phyloP scores from a whole-genome alignment of 371 early-diverging fungal species.

The Mortierella sp. region DNA sequence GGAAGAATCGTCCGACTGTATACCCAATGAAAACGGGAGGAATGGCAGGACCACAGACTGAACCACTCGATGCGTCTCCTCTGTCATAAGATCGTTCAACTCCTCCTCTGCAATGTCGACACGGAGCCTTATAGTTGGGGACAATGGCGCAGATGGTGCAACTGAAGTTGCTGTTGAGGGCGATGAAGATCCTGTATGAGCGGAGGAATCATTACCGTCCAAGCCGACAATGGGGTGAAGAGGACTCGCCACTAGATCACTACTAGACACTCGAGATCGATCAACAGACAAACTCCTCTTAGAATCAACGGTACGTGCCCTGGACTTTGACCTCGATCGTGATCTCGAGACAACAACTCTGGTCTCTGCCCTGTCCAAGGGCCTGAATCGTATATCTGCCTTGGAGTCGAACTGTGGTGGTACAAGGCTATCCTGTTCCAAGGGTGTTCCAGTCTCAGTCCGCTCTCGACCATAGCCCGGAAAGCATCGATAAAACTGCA shows the following conservation, averaged over 20 bases:
- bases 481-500: slow-evolving; percentile 50
- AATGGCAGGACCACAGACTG: slow-evolving; percentile 47
- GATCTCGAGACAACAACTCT: slow-evolving; percentile 11
- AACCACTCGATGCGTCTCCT: slow-evolving; percentile 50
- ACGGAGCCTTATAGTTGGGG: neutral
- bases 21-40: slow-evolving; percentile 35
- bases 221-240: neutral
- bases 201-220: neutral
- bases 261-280: no score
- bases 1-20: neutral
- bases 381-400: neutral
- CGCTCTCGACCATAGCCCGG: slow-evolving; percentile 44
- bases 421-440: neutral
- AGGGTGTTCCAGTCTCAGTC: neutral
- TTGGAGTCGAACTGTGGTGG: neutral
- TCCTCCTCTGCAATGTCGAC: slow-evolving; percentile 45
- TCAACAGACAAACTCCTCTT: neutral
- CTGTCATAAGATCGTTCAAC: slow-evolving; percentile 31
- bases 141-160: no score
- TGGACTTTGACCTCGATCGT: slow-evolving; percentile 9
- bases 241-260: neutral
- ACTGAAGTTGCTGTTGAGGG: neutral
- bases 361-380: neutral
- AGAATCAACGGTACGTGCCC: neutral
- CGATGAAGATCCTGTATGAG: neutral